Evolutionary conservation across 1,284 basidiomycete genomes (phyloP), one percentile per base, ranked within the genome.

Genomic region (Rhodotorula sp.): DNA sequence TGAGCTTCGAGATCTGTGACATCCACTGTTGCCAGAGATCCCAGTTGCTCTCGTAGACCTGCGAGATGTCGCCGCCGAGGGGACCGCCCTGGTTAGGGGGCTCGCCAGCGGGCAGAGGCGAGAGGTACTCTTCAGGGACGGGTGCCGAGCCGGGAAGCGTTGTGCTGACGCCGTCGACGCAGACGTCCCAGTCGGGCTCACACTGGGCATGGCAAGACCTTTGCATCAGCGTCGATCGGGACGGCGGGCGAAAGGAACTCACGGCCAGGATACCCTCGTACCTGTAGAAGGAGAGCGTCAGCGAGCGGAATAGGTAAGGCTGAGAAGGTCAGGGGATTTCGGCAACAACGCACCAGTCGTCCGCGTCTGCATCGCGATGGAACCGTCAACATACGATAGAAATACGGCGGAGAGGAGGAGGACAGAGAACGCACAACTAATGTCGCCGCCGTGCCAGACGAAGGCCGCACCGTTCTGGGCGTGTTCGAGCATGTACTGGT

Each of bases 351-450:
- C 37, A 40, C 55, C 55, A 56, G 22, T 56, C 24, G 28, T 56
- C 55, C 9, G 55, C 55, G 24, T 56, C 52, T 53, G n/a, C 26
- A 30, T 9, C 1, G 15, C 13, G 37, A 40, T 40, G 37, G 71
- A 5, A 57, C 5, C 8, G 55, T 57, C 22, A 44, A 31, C 26
- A 18, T n/a, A n/a, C n/a, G n/a, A n/a, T n/a, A n/a, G n/a, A n/a
- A n/a, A n/a, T n/a, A n/a, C n/a, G n/a, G n/a, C n/a, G n/a, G n/a
- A n/a, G n/a, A n/a, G n/a, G n/a, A n/a, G n/a, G n/a, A n/a, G n/a
- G n/a, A n/a, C n/a, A n/a, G n/a, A n/a, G n/a, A 79, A 52, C 52
- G 80, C 79, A 65, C 80, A 81, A 11, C 77, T 78, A 68, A 80
- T 77, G 68, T 81, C 80, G 24, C 80, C 80, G 6, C 79, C 76